Evolutionary conservation across 768 basidiomycete species (phyloP).

Genomic region (Hygrocybe punicea): DNA sequence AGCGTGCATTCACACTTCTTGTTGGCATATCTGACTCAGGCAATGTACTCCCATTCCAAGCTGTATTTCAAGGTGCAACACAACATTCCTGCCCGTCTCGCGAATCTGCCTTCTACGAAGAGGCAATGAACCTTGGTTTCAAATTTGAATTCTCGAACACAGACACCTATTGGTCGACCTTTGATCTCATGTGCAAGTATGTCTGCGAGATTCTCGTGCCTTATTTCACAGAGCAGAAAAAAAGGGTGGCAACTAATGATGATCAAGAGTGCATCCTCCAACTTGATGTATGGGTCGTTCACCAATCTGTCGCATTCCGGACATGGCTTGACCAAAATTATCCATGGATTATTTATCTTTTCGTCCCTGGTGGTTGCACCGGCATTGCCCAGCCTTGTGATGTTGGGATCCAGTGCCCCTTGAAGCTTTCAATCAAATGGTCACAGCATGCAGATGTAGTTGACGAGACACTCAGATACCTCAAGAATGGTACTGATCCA

Average conservation of each 20-base stretch:
- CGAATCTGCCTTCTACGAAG: slow-evolving; percentile 14
- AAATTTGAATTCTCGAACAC: slow-evolving; percentile 20
- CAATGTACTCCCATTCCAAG: slow-evolving; percentile 32
- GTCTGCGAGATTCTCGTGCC: slow-evolving; percentile 22
- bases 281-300: slow-evolving; percentile 38
- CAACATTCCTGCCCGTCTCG: slow-evolving; percentile 17
- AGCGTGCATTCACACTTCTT: slow-evolving; percentile 37
- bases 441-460: slow-evolving; percentile 37
- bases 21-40: slow-evolving; percentile 28
- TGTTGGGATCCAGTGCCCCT: slow-evolving; percentile 37
- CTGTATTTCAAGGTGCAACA: slow-evolving; percentile 29
- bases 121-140: slow-evolving; percentile 17
- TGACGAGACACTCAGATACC: slow-evolving; percentile 21
- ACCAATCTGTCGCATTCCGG: slow-evolving; percentile 35
- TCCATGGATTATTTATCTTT: slow-evolving; percentile 27
- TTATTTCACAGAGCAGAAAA: slow-evolving; percentile 15
- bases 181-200: slow-evolving; percentile 17
- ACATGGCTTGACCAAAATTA: slow-evolving; percentile 28
- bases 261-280: slow-evolving; percentile 27
- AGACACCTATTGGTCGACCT: slow-evolving; percentile 28
- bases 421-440: slow-evolving; percentile 32
- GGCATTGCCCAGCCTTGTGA: slow-evolving; percentile 33
- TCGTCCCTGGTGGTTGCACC: slow-evolving; percentile 35
- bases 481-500: slow-evolving; percentile 16
- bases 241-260: slow-evolving; percentile 6